Base-by-base conservation (phyloP, 1,284 basidiomycete species). In the Coriolopsis trogii region DNA sequence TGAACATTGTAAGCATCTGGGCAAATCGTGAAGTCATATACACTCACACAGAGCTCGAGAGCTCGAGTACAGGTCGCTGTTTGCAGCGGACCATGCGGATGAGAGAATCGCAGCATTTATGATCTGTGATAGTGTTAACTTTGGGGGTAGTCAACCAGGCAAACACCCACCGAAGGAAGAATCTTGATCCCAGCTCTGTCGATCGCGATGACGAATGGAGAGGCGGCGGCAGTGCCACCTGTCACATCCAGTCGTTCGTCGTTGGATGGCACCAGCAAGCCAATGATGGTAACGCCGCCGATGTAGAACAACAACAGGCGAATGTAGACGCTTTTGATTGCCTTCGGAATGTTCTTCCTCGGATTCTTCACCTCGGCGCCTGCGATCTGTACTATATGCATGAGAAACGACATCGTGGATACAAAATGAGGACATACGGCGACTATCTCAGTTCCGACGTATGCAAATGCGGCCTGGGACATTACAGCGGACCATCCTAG, bases 21-120 rank as follows among this genome's bases (percentile, higher is more conserved):
- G 26, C 20, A 5, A n/a, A n/a, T n/a, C n/a, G 6, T 9, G 33
- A 31, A n/a, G n/a, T n/a, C 3, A 36, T n/a, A n/a, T n/a, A 3
- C n/a, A 72, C 86, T 65, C 54, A 89, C 87, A 93, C 13, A 95
- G 74, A 1, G 89, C 89, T 44, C 92, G 83, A 16, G 88, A 91
- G 47, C 85, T 85, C 1, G 86, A 87, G 70, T 92, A 96, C 46
- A 95, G 68, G 63, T 94, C 87, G 58, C 87, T 89, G 31, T 85
- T 89, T 3, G 89, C 91, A 5, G 93, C 91, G 6, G 90, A 93
- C 81, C 89, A 91, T 1, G 93, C 93, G 1, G 91, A 91, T 23
- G 87, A 89, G 49, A 95, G 71, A 26, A 96, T 78, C 65, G 83
- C 85, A 6, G 93, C 93, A 67, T 96, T 96, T 72, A 95, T 92